phyloP scores from a whole-genome alignment of 768 basidiomycete genomes.

The Agrocybe pediades region DNA sequence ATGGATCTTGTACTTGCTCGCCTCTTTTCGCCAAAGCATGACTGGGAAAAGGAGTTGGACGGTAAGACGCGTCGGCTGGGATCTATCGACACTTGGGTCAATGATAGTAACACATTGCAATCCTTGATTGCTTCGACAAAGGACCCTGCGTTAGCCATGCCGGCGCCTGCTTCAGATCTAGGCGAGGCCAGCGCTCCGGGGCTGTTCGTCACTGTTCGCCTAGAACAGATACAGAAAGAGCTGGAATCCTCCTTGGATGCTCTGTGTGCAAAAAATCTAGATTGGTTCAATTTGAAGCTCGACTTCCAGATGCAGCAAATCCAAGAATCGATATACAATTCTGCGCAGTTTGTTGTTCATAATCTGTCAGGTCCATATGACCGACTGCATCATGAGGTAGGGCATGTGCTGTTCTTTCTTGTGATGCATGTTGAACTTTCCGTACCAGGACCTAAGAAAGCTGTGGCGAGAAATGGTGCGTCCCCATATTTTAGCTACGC shows the following conservation, averaged over 20 bases:
- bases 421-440: not conserved
- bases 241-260: conserved; percentile 5
- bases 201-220: not conserved
- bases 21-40: conserved; percentile 13
- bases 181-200: not conserved
- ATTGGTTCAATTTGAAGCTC: conserved; percentile 15
- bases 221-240: conserved; percentile 6
- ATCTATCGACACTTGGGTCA: conserved; percentile 9
- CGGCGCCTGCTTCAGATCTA: not conserved
- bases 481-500: not conserved
- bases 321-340: conserved; percentile 9
- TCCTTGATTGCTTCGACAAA: conserved; percentile 11
- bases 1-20: conserved; percentile 16
- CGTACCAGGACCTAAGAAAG: conserved; percentile 3
- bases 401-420: not conserved
- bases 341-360: conserved; percentile 12
- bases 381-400: conserved; percentile 15
- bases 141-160: conserved; percentile 8
- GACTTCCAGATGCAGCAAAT: conserved; percentile 11
- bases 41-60: conserved; percentile 21
- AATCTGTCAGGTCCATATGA: conserved; percentile 18
- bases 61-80: conserved; percentile 9
- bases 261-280: conserved; percentile 12
- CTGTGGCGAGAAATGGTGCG: conserved; percentile 18
- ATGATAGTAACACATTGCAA: conserved; percentile 10